Conservation (phyloP, 2,329 filamentous ascomycete species). For the Ophiostoma quercus region DNA sequence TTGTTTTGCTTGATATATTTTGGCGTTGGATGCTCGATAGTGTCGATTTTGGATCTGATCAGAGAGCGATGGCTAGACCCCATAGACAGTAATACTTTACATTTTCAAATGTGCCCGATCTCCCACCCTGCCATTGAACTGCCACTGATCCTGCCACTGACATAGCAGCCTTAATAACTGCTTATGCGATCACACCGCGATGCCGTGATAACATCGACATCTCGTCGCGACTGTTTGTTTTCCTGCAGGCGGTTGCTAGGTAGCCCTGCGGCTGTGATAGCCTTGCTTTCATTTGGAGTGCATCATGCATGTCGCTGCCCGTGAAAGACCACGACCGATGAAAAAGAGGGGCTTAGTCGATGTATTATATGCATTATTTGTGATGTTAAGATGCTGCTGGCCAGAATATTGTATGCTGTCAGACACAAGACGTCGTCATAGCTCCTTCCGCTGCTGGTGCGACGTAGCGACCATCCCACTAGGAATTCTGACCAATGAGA, state of each 20-base stretch:
- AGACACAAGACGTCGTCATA: constrained; percentile 8
- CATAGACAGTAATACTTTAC: neutral
- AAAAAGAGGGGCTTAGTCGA: constrained; percentile 6
- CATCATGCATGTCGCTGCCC: neutral
- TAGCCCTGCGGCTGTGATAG: constrained; percentile 2
- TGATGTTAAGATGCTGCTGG: neutral
- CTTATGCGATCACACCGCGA: neutral
- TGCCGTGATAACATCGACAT: neutral
- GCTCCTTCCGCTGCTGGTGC: constrained; percentile 6
- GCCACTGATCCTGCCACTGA: no score
- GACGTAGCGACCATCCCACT: constrained; percentile 9
- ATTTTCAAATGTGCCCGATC: no score
- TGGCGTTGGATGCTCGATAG: neutral
- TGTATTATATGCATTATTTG: neutral
- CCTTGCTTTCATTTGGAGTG: neutral
- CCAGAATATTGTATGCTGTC: neutral
- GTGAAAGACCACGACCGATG: neutral
- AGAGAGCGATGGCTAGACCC: neutral
- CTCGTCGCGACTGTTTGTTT: constrained; percentile 1
- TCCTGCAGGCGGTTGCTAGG: constrained; percentile 8
- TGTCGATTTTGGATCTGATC: neutral
- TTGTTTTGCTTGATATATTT: neutral
- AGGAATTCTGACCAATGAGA: constrained; percentile 6
- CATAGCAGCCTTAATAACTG: neutral
- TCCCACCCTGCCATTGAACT: no score